Evolutionary conservation across 345 rosid species (phyloP).

Genomic region (Anacardium occidentale): DNA sequence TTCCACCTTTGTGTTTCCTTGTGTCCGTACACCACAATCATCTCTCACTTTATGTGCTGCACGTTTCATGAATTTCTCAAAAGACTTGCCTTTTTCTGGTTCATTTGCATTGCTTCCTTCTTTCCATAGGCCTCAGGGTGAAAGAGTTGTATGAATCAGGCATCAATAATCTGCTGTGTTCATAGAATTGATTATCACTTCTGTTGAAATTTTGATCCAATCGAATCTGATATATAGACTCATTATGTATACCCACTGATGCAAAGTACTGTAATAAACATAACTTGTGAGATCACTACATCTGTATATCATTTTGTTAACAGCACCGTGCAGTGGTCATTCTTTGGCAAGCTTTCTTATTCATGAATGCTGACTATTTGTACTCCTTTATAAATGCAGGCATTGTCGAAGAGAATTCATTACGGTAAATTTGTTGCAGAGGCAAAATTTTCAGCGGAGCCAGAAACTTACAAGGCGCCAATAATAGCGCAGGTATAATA

Average conservation of each 20-base stretch:
- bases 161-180: background rate
- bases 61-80: background rate
- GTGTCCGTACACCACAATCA: background rate
- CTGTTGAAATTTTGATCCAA: background rate
- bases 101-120: background rate
- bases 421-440: slow-evolving; percentile 96
- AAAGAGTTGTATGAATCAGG: background rate
- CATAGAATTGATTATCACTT: background rate
- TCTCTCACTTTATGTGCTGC: background rate
- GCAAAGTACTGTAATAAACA: background rate
- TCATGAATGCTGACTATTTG: background rate
- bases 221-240: background rate
- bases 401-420: slow-evolving; percentile 89
- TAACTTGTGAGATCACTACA: background rate
- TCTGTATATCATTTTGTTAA: background rate
- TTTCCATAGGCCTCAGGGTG: background rate
- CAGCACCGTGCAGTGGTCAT: background rate
- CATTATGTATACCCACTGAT: background rate
- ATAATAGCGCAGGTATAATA: slow-evolving; percentile 62
- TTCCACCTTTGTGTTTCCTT: background rate
- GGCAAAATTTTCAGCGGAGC: slow-evolving; percentile 72
- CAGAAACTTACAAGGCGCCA: slow-evolving; percentile 59
- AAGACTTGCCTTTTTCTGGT: background rate
- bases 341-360: background rate
- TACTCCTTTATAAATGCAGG: slow-evolving; percentile 38